phyloP scores from a whole-genome alignment of 208 protist species.

The Crithidia brevicula region DNA sequence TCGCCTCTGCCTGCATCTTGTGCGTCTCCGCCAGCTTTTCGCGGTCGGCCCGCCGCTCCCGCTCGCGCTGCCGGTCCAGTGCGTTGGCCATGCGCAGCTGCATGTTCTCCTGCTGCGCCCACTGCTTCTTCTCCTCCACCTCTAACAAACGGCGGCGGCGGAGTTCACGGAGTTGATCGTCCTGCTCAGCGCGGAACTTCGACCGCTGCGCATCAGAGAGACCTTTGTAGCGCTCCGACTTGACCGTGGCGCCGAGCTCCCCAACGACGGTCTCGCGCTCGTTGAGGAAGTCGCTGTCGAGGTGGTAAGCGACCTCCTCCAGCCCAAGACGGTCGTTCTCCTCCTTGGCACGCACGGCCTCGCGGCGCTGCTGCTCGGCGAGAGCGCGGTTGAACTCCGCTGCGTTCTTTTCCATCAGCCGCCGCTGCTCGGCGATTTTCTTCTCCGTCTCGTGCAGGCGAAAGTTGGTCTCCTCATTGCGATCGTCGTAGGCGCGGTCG shows the following conservation, averaged over 20 bases:
- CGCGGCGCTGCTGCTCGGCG: constrained; percentile 84
- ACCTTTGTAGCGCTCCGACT: constrained; percentile 85
- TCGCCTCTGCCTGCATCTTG: constrained; percentile 61
- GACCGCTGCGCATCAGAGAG: constrained; percentile 60
- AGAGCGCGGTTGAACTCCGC: constrained; percentile 91
- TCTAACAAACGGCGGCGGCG: constrained; percentile 82
- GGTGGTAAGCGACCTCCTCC: constrained; percentile 91
- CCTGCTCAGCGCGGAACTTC: constrained; percentile 68
- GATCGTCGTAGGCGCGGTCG: constrained; percentile 81
- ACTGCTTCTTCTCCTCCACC: constrained; percentile 89
- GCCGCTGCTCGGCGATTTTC: constrained; percentile 73
- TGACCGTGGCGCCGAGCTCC: constrained; percentile 73
- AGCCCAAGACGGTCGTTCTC: constrained; percentile 82
- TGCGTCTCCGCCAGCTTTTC: constrained; percentile 68
- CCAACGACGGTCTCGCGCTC: constrained; percentile 83
- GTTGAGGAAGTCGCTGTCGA: constrained; percentile 90
- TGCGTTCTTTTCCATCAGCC: constrained; percentile 64
- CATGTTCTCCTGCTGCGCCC: constrained; percentile 88
- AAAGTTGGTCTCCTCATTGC: constrained; percentile 87
- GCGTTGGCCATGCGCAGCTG: constrained; percentile 88
- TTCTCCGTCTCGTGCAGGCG: constrained; percentile 83
- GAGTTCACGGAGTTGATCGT: constrained; percentile 78
- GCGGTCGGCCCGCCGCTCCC: constrained; percentile 77
- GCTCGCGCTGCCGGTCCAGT: constrained; percentile 83
- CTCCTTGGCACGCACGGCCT: constrained; percentile 74